Evolutionary conservation across 139 green algal species (phyloP).

Genomic region (Chlorella vulgaris): DNA sequence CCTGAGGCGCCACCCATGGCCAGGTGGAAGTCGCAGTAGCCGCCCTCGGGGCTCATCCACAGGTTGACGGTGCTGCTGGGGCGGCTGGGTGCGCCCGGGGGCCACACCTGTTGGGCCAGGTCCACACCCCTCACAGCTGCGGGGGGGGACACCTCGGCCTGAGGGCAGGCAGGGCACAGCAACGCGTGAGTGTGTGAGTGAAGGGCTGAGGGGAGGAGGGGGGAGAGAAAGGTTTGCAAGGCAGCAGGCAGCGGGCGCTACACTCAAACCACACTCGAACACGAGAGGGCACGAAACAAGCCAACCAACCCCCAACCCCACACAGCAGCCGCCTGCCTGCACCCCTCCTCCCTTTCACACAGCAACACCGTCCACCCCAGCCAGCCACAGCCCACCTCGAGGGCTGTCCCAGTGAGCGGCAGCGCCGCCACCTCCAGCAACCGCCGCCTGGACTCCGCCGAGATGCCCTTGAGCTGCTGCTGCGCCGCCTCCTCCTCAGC

Average conservation of each 20-base stretch:
- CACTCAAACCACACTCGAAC: too few relatives aligned
- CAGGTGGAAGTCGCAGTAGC: conserved; percentile 35
- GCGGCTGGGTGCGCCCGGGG: background rate
- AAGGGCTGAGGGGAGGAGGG: too few relatives aligned
- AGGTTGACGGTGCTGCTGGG: background rate
- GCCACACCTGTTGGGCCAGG: conserved; percentile 34
- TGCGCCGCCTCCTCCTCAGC: conserved; percentile 15
- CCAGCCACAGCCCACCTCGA: conserved; percentile 27
- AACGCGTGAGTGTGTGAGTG: too few relatives aligned
- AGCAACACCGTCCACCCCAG: background rate
- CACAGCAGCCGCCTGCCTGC: background rate
- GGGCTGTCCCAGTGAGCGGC: conserved; percentile 15
- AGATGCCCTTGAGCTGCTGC: conserved; percentile 35
- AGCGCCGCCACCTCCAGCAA: conserved; percentile 31
- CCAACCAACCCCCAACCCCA: too few relatives aligned
- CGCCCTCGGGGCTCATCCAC: conserved; percentile 24
- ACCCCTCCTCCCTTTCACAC: background rate
- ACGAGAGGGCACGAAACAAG: too few relatives aligned
- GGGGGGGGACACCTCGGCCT: conserved; percentile 30
- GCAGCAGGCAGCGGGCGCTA: too few relatives aligned
- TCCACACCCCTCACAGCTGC: conserved; percentile 36
- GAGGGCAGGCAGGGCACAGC: background rate
- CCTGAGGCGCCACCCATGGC: conserved; percentile 18
- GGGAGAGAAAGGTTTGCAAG: too few relatives aligned
- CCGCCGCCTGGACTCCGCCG: conserved; percentile 2